Percentiles rank a stretch among this genome's conserved stretches.
phyloP scores from a whole-genome alignment of 306 rosid species.

The Ormosia semicastrata region DNA sequence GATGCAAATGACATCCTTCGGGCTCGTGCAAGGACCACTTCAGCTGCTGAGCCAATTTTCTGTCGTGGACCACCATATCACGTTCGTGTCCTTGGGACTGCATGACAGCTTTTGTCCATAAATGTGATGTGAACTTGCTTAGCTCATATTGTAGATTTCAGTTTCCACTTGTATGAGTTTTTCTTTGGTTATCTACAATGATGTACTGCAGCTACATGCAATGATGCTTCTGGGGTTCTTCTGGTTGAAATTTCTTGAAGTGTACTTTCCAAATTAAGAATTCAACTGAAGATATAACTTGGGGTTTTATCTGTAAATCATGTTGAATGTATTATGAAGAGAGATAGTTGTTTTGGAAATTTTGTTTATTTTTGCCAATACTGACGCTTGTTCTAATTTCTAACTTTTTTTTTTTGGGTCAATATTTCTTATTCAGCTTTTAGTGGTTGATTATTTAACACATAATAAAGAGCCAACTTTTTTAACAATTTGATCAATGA shows the following conservation, averaged over 20 bases:
- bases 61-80: constrained; percentile 94
- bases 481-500: neutral
- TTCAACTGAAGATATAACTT: constrained; percentile 20
- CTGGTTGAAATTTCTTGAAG: constrained; percentile 6
- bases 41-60: constrained; percentile 81
- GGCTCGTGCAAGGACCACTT: constrained; percentile 73
- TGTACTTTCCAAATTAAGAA: constrained; percentile 19
- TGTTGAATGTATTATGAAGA: constrained; percentile 17
- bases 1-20: constrained; percentile 83
- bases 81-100: constrained; percentile 65
- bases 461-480: neutral
- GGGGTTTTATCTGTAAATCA: constrained; percentile 35
- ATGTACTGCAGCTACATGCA: neutral
- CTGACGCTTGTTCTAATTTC: neutral
- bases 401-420: too few relatives aligned
- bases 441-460: neutral
- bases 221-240: constrained; percentile 3
- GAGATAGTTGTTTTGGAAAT: constrained; percentile 8
- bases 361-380: neutral
- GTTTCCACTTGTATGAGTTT: constrained; percentile 3
- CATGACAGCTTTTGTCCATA: constrained; percentile 31
- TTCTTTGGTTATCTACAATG: constrained; percentile 12
- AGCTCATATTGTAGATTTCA: constrained; percentile 19
- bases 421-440: neutral
- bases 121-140: neutral